Evolutionary conservation across 1,139 yeast species (phyloP).

Genomic region (Diutina pseudorugosa): DNA sequence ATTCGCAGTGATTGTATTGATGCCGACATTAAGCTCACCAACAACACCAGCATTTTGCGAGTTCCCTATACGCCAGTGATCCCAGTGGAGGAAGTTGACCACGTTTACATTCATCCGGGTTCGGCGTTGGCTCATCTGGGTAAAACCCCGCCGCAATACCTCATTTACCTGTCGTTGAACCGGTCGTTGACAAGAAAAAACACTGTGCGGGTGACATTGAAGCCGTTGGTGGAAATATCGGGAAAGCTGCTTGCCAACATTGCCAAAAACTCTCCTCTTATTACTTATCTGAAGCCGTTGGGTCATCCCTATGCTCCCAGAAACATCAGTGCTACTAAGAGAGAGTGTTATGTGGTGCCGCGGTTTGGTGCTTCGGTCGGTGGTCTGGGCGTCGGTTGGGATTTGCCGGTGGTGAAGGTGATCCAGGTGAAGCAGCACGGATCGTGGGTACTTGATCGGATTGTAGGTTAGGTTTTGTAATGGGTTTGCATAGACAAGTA

Average conservation of each 20-base stretch:
- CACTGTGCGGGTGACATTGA: conserved; percentile 31
- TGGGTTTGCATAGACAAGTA: neutral
- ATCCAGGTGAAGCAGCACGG: conserved; percentile 54
- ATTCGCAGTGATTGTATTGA: conserved; percentile 68
- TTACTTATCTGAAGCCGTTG: conserved; percentile 82
- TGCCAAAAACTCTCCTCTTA: conserved; percentile 57
- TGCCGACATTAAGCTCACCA: conserved; percentile 46
- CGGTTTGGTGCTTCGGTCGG: conserved; percentile 80
- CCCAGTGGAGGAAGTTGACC: conserved; percentile 38
- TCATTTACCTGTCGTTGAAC: conserved; percentile 59
- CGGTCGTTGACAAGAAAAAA: conserved; percentile 26
- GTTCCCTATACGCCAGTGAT: conserved; percentile 68
- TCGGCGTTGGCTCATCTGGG: conserved; percentile 48
- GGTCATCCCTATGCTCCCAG: conserved; percentile 87
- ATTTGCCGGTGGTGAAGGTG: conserved; percentile 74
- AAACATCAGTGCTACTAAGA: conserved; percentile 42
- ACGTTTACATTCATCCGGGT: conserved; percentile 65
- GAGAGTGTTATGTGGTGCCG: conserved; percentile 88
- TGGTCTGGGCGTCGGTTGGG: conserved; percentile 86
- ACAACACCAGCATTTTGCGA: conserved; percentile 44
- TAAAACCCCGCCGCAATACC: conserved; percentile 59
- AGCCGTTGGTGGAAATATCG: conserved; percentile 61
- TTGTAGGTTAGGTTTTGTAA: neutral
- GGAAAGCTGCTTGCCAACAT: conserved; percentile 71
- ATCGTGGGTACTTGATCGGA: conserved; percentile 35